Base-by-base conservation (phyloP, 352 stramenopile genomes). In the Halophytophthora batemanensis region DNA sequence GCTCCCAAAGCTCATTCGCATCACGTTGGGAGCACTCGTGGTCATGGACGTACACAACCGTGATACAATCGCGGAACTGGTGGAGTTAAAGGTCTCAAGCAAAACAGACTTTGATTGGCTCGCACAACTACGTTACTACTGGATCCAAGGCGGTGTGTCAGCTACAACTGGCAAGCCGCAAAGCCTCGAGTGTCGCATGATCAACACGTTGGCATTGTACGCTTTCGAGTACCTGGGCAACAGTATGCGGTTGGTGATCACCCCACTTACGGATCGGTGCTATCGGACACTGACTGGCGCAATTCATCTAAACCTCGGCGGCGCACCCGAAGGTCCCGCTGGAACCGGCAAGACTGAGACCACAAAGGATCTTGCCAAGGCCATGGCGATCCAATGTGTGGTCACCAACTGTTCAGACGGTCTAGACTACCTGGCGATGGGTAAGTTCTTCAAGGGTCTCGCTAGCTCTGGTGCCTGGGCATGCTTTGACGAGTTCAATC, bases 21-120 rank as follows among this genome's bases (percentile, higher is more conserved):
- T 93, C 43, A 93, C 92, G 1, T 66, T 98, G 4, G 87, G 87
- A 21, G 87, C 93, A 3, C 71, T 98, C 19, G 87, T 98, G 1
- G 92, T 98, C 10, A 96, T 98, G 83, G 93, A 98, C 55, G 93
- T 98, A 6, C 93, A 98, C 77, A 97, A 97, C 37, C 82, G 92
- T 12, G 90, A 98, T 56, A 96, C 87, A 46, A 96, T 98, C 44
- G 84, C 87, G 6, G 90, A 98, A 54, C 62, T 98, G 22, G 75
- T 92, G 38, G 69, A 90, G 2, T 61, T 95, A 31, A 71, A 91
- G 22, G 78, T 93, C 23, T 76, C 69, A 3, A 69, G 87, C 54
- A 84, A 82, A 45, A 82, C 58, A 6, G 92, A 97, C 58, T 98
- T 98, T 62, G 93, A 97, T 64, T 98, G 93, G 93, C 73, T 97